Percentiles rank a stretch among this genome's conserved stretches.
Evolutionary conservation across 805 yeast species (phyloP).

Genomic region (Spathaspora girioi): DNA sequence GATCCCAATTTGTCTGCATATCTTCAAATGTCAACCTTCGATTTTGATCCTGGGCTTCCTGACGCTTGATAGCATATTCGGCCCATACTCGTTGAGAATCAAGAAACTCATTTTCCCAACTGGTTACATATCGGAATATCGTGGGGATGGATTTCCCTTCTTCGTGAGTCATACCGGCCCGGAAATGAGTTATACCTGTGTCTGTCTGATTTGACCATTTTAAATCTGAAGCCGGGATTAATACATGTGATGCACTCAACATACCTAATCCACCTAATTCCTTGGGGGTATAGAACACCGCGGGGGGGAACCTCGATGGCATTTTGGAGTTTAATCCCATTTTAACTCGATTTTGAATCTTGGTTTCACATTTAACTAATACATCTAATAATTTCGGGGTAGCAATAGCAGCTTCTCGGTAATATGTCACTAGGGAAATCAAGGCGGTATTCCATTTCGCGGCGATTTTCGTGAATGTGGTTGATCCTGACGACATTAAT

Average conservation of each 20-base stretch:
- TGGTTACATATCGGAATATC: conserved; percentile 82
- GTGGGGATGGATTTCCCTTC: conserved; percentile 88
- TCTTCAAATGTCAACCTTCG: conserved; percentile 89
- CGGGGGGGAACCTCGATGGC: conserved; percentile 99
- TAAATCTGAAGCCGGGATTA: conserved; percentile 90
- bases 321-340: conserved; percentile 94
- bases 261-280: conserved; percentile 97
- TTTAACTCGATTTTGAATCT: conserved; percentile 90
- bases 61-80: conserved; percentile 86
- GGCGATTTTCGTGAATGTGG: conserved; percentile 91
- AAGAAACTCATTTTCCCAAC: conserved; percentile 94
- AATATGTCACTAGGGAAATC: conserved; percentile 81
- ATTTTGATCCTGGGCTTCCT: conserved; percentile 80
- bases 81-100: conserved; percentile 98
- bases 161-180: conserved; percentile 86
- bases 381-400: conserved; percentile 76
- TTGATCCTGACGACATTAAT: conserved; percentile 91
- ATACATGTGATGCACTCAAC: conserved; percentile 94
- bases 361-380: conserved; percentile 87
- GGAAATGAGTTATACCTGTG: conserved; percentile 89
- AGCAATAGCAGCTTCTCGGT: conserved; percentile 86
- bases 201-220: conserved; percentile 92
- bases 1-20: conserved; percentile 90
- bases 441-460: conserved; percentile 95
- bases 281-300: conserved; percentile 95